phyloP scores from a whole-genome alignment of 73 alveolate species.

The Effrenium voratum region DNA sequence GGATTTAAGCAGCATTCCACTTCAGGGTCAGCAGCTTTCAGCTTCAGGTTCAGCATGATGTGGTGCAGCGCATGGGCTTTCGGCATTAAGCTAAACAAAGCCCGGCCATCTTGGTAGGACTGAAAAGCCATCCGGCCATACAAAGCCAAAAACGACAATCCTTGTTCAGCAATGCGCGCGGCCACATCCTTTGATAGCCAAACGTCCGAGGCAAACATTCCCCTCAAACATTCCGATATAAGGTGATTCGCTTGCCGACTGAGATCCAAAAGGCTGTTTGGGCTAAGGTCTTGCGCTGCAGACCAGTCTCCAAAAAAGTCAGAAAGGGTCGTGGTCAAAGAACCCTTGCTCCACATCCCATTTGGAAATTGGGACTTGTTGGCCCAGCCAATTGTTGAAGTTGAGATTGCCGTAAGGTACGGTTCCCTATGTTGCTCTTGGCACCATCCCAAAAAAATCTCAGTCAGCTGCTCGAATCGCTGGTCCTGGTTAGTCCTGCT shows the following conservation, averaged over 20 bases:
- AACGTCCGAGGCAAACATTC: not conserved
- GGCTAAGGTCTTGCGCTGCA: not conserved
- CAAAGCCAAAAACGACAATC: not conserved
- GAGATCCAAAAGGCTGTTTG: not conserved
- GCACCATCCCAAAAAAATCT: not conserved
- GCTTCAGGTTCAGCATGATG: not conserved
- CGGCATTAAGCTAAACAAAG: not conserved
- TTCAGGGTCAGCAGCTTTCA: not conserved
- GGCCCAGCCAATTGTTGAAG: not conserved
- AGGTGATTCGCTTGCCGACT: not conserved
- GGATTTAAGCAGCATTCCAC: not conserved
- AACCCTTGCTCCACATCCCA: slow-evolving; percentile 18
- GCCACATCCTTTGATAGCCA: not conserved
- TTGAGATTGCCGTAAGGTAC: not conserved
- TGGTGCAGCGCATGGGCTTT: slow-evolving; percentile 31
- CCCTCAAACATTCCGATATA: not conserved
- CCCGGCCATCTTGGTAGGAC: not conserved
- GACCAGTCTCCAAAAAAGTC: not conserved
- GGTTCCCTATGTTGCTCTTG: not conserved
- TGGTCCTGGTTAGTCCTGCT: not conserved
- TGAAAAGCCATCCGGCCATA: not conserved
- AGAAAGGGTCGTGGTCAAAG: not conserved
- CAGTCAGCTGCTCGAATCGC: not conserved
- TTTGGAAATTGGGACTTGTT: not conserved
- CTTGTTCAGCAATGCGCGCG: not conserved